Evolutionary conservation across 495 filamentous ascomycete species (phyloP), one percentile per base, ranked within the genome.

Genomic region (Penicillium riverlandense): DNA sequence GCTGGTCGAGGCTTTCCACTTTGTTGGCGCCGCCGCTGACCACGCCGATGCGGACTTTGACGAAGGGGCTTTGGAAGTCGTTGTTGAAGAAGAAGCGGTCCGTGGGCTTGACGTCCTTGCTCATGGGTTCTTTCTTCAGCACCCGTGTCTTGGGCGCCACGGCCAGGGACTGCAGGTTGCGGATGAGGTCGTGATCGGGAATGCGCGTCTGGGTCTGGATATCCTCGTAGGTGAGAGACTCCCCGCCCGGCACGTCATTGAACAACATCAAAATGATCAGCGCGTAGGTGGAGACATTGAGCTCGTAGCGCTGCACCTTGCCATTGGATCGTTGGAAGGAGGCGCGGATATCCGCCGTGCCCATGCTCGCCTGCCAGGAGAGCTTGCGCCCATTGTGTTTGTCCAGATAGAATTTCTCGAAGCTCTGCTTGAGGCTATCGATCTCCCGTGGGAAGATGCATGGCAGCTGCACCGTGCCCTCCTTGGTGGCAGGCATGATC

Each of bases 231-330:
- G 80, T 85, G 10, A 95, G 61, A 29, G 70, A 79, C 47, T 83
- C 74, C 33, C 75, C 80, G 1, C 78, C 65, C 5, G 70, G 67
- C 0, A 94, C 44, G 36, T 90, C 80, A 53, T 97, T 96, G 74
- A 97, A 99, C 0, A 95, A 78, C 38, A 92, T 51, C 27, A 99
- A 67, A 12, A 99, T 83, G 29, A 96, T 59, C 86, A 97, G 92
- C 44, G 82, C 88, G 55, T 92, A 95, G 0, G 92, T 99, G 2
- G 89, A 82, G 2, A 96, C 88, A 44, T 89, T 95, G 33, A 99
- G 66, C 47, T 99, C 92, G 54, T 95, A 87, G 7, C 84, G 81
- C 33, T 84, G 76, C 14, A 86, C 82, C 55, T 82, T 88, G 11
- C 79, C 77, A 10, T 76, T 79, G 43, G 84, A 82, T 52, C 82